Evolutionary conservation across 129 eudicot species (phyloP).

Genomic region (Flaveria trinervia): DNA sequence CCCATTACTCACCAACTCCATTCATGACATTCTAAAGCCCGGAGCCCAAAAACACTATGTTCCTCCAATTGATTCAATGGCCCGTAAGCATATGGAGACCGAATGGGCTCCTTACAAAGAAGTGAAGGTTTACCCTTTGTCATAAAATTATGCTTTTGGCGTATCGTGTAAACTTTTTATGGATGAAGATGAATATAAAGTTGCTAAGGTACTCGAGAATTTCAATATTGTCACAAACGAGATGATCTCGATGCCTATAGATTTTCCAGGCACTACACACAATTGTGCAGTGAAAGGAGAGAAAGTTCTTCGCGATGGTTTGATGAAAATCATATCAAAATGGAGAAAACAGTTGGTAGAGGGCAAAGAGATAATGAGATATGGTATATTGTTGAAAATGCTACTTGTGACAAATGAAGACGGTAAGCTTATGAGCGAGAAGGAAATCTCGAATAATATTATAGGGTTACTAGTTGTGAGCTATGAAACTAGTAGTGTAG

Average conservation of each 20-base stretch:
- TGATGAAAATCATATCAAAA: slow-evolving; percentile 24
- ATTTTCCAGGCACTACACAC: slow-evolving; percentile 38
- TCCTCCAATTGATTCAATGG: slow-evolving; percentile 37
- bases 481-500: slow-evolving; percentile 42
- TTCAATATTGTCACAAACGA: slow-evolving; percentile 33
- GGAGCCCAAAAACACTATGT: slow-evolving; percentile 37
- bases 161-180: slow-evolving; percentile 40
- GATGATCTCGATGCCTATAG: slow-evolving; percentile 39
- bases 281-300: slow-evolving; percentile 37
- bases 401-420: slow-evolving; percentile 36
- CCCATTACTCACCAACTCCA: slow-evolving; percentile 25
- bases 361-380: slow-evolving; percentile 10
- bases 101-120: slow-evolving; percentile 34
- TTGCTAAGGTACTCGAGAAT: slow-evolving; percentile 15
- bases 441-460: slow-evolving; percentile 40
- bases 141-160: slow-evolving; percentile 39
- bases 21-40: slow-evolving; percentile 34
- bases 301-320: slow-evolving; percentile 27
- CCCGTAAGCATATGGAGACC: slow-evolving; percentile 33
- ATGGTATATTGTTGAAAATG: slow-evolving; percentile 39
- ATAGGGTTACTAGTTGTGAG: slow-evolving; percentile 42
- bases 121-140: slow-evolving; percentile 37
- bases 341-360: slow-evolving; percentile 33
- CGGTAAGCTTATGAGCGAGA: slow-evolving; percentile 33
- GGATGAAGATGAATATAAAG: slow-evolving; percentile 31